Base-by-base conservation (phyloP, 2,329 filamentous ascomycete species). In the Fusarium globosum region DNA sequence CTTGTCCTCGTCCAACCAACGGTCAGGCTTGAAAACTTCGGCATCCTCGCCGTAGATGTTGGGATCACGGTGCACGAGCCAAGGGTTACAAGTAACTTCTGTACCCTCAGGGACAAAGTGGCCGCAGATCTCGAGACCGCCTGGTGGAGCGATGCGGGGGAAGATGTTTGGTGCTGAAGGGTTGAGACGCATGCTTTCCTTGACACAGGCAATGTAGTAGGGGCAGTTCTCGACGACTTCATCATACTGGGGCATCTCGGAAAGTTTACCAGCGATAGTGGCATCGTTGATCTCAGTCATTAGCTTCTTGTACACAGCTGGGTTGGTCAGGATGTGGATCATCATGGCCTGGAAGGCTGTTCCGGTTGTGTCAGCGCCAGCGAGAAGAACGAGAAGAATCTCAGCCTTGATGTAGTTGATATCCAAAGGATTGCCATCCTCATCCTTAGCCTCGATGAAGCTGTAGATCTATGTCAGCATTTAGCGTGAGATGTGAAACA, bases 181-280 rank as follows among this genome's bases (percentile, higher is more conserved):
- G 56, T 88, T 85, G 26, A 89, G 78, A 20, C 88, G 83, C 23
- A 89, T 77, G 0, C 85, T 84, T 74, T 89, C 88, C 58, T 88
- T 88, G 43, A 89, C 84, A 7, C 86, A 83, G 1, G 87, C 87
- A 66, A 89, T 84, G 21, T 89, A 80, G 68, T 89, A 90, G 0
- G 85, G 86, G 13, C 72, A 74, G 39, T 74, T 33, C 4, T 61
- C 57, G 2, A 72, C 16, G 5, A 74, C 64, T 7, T 74, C 64
- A 7, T 74, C 75, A 87, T 75, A 74, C 30, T 73, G 69, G 0
- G 78, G 52, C 77, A 80, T 21, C 81, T 83, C 7, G 71, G 81
- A 70, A 83, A 82, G 36, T 79, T 83, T 74, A 81, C 86, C 0
- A 78, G 76, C 51, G 56, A 75, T 61, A 8, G 65, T 48, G 9